A percentile compares a stretch with the other conserved stretches of the same genome.
These are phyloP conservation scores for Anthracocystis setariae DNA, from an alignment of 1,284 basidiomycete genomes.

Conservation along the genomic window DNA sequence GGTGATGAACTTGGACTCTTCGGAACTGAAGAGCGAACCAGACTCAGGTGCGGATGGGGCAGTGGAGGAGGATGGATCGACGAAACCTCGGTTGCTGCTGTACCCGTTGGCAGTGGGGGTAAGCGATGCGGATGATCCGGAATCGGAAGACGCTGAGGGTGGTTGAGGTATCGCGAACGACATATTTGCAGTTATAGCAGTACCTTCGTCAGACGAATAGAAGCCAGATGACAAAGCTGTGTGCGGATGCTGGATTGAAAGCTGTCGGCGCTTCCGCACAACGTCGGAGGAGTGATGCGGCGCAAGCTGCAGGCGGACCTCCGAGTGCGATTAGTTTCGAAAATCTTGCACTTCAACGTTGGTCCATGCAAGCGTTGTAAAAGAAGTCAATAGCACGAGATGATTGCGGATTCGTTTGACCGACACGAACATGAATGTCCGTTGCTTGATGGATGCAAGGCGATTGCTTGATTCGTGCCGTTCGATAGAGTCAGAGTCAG, in stretches of 20 bases:
- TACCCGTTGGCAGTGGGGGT: constrained; percentile 39
- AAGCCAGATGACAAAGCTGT: not conserved
- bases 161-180: constrained; percentile 38
- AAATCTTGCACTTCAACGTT: too few relatives aligned
- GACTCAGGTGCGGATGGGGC: constrained; percentile 14
- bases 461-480: too few relatives aligned
- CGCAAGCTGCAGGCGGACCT: too few relatives aligned
- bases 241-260: not conserved
- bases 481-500: too few relatives aligned
- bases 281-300: too few relatives aligned
- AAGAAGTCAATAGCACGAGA: too few relatives aligned
- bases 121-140: constrained; percentile 40
- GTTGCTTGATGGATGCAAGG: too few relatives aligned
- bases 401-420: too few relatives aligned
- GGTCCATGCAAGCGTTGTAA: too few relatives aligned
- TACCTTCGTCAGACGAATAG: not conserved
- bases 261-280: too few relatives aligned
- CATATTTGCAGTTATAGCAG: constrained; percentile 9
- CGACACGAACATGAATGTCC: too few relatives aligned
- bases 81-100: constrained; percentile 18
- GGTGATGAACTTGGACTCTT: constrained; percentile 59
- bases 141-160: constrained; percentile 43
- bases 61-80: constrained; percentile 20
- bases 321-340: too few relatives aligned
- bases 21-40: constrained; percentile 51